Base-by-base conservation (phyloP, 345 rosid species). In the Camelina neglecta region DNA sequence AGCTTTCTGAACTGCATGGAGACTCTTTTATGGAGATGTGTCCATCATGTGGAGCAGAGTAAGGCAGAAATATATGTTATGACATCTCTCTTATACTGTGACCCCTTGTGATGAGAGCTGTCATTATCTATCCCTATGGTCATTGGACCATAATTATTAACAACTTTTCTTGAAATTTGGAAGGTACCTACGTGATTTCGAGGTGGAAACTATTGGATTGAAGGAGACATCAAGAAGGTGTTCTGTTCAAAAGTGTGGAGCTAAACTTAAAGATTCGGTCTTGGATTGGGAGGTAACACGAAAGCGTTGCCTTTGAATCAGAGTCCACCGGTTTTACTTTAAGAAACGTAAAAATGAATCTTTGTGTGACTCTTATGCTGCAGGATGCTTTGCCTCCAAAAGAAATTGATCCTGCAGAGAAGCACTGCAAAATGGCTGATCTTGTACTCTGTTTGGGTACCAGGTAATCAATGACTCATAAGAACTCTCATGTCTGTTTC, bases 141-240 rank as follows among this genome's bases (percentile, higher is more conserved):
- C 71, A 48, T 15, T 64, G 10, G 48, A 36, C 36, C 26, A 47
- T 64, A 2, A 5, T 56, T 47, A 21, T 45, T 57, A 11, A 70
- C 18, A 69, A 2, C 49, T 23, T 60, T 26, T 65, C 35, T 15
- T 72, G 59, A 69, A 79, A 18, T 24, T 81, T 36, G 73, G 71
- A 75, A 95, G 99, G 92, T 95, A 89, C 77, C 58, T 92, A 59
- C 87, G 99, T 62, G 99, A 95, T 81, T 95, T 93, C 64, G 98
- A 93, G 82, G 94, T 93, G 81, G 98, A 93, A 83, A 85, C 94
- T 60, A 87, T 93, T 71, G 99, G 99, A 73, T 83, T 95, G 58
- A 95, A 92, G 84, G 97, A 89, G 82, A 95, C 99, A 55, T 80
- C 93, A 54, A 84, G 97, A 16, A 93, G 83, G 70, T 95, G 99